These are phyloP conservation scores for Rhizopus arrhizus DNA, from an alignment of 371 early-diverging fungal species.

Conservation along the genomic window DNA sequence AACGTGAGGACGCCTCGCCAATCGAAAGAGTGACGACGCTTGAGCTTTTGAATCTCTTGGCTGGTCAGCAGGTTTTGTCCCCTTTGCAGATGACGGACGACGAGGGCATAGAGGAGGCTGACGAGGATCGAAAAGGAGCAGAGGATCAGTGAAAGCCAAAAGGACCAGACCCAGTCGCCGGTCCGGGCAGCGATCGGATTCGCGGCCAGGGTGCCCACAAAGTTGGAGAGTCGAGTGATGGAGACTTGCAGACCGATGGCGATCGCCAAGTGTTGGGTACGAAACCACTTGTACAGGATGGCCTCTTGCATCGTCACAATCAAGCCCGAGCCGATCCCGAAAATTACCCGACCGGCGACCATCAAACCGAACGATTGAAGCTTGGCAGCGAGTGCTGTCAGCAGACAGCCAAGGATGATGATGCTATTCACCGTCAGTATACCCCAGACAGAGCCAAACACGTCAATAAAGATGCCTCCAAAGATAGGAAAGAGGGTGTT, in stretches of 20 bases:
- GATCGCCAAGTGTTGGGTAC: conserved; percentile 61
- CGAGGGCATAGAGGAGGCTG: conserved; percentile 51
- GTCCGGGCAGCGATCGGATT: conserved; percentile 33
- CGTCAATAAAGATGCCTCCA: conserved; percentile 69
- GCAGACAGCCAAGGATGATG: conserved; percentile 59
- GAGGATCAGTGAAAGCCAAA: conserved; percentile 45
- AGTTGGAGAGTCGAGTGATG: conserved; percentile 57
- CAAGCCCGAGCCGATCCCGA: conserved; percentile 71
- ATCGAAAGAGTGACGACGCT: conserved; percentile 30
- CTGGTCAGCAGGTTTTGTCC: conserved; percentile 5
- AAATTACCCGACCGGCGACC: conserved; percentile 65
- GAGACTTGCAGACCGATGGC: conserved; percentile 68
- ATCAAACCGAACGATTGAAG: conserved; percentile 55
- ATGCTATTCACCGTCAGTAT: conserved; percentile 61
- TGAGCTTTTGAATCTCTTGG: conserved; percentile 21
- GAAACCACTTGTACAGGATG: conserved; percentile 72
- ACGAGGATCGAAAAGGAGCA: conserved; percentile 58
- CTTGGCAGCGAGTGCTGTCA: conserved; percentile 63
- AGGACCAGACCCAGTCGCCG: conserved; percentile 42
- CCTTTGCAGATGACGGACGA: conserved; percentile 32
- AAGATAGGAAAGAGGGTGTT: conserved; percentile 68
- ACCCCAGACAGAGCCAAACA: conserved; percentile 66
- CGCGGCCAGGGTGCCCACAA: conserved; percentile 39
- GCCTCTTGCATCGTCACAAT: conserved; percentile 71
- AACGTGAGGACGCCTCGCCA: conserved; percentile 35